Base-by-base conservation (phyloP, 495 filamentous ascomycete species). In the Penicillium canariense region DNA sequence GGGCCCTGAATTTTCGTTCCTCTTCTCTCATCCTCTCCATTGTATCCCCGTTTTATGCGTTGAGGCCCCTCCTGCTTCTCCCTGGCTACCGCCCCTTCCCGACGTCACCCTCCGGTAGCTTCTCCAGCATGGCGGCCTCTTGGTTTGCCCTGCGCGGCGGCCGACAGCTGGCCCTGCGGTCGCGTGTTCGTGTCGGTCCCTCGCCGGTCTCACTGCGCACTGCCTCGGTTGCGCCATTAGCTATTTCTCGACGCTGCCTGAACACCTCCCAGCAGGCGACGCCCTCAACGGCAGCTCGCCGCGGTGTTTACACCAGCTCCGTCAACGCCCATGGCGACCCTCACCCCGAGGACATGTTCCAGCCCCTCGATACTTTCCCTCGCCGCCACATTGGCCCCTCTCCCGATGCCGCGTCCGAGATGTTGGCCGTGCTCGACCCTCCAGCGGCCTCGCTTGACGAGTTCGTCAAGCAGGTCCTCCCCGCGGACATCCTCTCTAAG, bases 361-460 rank as follows among this genome's bases (percentile, higher is more conserved):
- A 79, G 40, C 77, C 77, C 38, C 68, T 80, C 53, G 77, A 81
- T 72, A 88, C 84, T 22, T 98, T 98, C 67, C 79, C 88, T 46
- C 78, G 86, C 23, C 84, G 94, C n/a, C 94, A 98, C 66, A 96
- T 97, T 73, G 94, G 94, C 3, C 94, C 94, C n/a, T 85, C 87
- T 40, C 78, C 86, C 18, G 74, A 78, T 30, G 86, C 87, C 43
- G 83, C 83, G 0, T 68, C 84, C 57, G 73, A 87, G 61, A 98
- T 98, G 94, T 84, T 98, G 31, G 80, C 84, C 39, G 80, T 80
- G 3, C 79, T 98, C 7, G 84, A 90, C 48, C 92, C 91, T 3
- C 88, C 91, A 0, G 85, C 77, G 25, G 68, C 78, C 15, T 84
- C 78, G 20, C 68, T 98, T 48, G 91, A 97, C 55, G 81, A 90